Evolutionary conservation across 352 stramenopile species (phyloP).

Genomic region (Globisporangium cylindrosporum): DNA sequence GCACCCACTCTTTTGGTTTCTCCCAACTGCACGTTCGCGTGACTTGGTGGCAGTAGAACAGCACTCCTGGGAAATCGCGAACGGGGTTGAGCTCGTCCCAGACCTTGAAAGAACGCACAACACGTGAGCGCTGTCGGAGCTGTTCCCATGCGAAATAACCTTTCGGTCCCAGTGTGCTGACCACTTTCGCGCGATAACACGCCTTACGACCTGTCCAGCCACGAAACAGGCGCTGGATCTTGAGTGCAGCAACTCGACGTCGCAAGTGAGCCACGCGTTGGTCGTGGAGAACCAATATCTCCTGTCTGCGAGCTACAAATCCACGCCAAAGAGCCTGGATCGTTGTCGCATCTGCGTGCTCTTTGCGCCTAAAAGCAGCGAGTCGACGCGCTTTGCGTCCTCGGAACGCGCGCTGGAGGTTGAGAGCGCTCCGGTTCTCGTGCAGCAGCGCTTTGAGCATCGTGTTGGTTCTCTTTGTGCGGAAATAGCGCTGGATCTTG

Average conservation of each 20-base stretch:
- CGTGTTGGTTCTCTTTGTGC: slow-evolving; percentile 34
- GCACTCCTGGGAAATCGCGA: slow-evolving; percentile 41
- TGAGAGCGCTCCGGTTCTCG: slow-evolving; percentile 53
- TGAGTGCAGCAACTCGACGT: slow-evolving; percentile 26
- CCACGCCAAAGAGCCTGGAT: slow-evolving; percentile 60
- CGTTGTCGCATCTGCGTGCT: slow-evolving; percentile 35
- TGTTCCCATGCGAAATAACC: slow-evolving; percentile 69
- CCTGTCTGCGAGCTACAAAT: slow-evolving; percentile 26
- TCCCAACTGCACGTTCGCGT: slow-evolving; percentile 68
- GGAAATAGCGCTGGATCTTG: slow-evolving; percentile 66
- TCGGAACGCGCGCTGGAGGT: slow-evolving; percentile 68
- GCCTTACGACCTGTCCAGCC: slow-evolving; percentile 37
- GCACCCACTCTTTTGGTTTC: slow-evolving; percentile 55
- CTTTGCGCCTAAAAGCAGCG: slow-evolving; percentile 28
- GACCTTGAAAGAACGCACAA: slow-evolving; percentile 52
- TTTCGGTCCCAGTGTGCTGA: slow-evolving; percentile 42
- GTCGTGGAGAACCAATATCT: slow-evolving; percentile 19
- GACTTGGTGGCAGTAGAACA: slow-evolving; percentile 74
- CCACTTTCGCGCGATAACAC: slow-evolving; percentile 41
- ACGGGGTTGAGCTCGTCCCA: slow-evolving; percentile 72
- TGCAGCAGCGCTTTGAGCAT: slow-evolving; percentile 48
- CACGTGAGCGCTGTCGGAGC: slow-evolving; percentile 24
- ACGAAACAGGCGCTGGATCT: slow-evolving; percentile 62
- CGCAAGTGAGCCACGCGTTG: slow-evolving; percentile 24
- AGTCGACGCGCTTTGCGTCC: slow-evolving; percentile 43